These are phyloP conservation scores for Kokia cookei DNA, from an alignment of 441 rosid genomes.

Conservation along the genomic window DNA sequence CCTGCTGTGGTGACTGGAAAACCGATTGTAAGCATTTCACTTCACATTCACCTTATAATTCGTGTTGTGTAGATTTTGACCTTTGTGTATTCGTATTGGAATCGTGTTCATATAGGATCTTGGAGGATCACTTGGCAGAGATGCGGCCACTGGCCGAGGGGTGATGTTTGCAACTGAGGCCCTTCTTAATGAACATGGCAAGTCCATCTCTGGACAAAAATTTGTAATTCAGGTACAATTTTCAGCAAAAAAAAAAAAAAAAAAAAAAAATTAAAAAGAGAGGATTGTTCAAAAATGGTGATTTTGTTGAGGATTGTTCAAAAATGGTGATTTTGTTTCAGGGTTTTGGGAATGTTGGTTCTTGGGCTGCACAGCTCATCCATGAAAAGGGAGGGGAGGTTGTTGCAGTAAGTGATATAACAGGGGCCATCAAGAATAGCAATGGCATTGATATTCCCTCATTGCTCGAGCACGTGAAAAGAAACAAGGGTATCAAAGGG, in stretches of 20 bases:
- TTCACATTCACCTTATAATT: not conserved
- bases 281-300: not conserved
- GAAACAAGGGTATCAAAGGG: constrained; percentile 34
- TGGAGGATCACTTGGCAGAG: constrained; percentile 73
- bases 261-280: too few relatives aligned
- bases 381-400: constrained; percentile 47
- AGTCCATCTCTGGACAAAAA: constrained; percentile 42
- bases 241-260: not conserved
- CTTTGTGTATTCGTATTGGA: not conserved
- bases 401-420: constrained; percentile 52
- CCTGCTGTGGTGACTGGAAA: constrained; percentile 71
- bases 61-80: not conserved
- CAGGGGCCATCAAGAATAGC: constrained; percentile 59
- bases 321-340: constrained; percentile 13
- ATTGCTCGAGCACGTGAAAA: constrained; percentile 29
- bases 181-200: constrained; percentile 51
- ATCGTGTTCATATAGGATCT: constrained; percentile 31
- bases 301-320: not conserved
- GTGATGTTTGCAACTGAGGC: constrained; percentile 60
- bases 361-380: constrained; percentile 65
- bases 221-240: constrained; percentile 45
- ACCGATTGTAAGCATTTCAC: constrained; percentile 33
- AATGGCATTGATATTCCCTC: constrained; percentile 44
- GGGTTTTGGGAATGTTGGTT: constrained; percentile 77
- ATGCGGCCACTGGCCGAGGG: constrained; percentile 74